phyloP scores from a whole-genome alignment of 1,139 yeast genomes.

The Casaregolazyma suthepensis region DNA sequence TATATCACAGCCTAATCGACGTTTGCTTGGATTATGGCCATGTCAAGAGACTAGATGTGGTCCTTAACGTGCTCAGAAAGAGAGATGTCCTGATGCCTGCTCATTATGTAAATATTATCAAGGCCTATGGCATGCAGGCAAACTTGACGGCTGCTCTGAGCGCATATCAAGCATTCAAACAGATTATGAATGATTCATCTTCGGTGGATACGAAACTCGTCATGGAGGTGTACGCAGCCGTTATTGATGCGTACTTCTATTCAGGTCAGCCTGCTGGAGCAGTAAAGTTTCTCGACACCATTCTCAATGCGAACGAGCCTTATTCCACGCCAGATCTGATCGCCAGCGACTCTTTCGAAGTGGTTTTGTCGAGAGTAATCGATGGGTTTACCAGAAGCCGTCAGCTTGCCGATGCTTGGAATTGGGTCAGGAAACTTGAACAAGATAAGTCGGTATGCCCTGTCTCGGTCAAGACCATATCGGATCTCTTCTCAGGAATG shows the following conservation, averaged over 20 bases:
- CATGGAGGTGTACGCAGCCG: slow-evolving; percentile 23
- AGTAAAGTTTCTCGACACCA: slow-evolving; percentile 24
- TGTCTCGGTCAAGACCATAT: slow-evolving; percentile 19
- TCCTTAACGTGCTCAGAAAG: slow-evolving; percentile 12
- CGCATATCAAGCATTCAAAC: slow-evolving; percentile 10
- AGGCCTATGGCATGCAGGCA: slow-evolving; percentile 18
- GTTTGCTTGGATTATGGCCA: slow-evolving; percentile 16
- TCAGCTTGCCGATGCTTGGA: slow-evolving; percentile 28
- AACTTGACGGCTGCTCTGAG: slow-evolving; percentile 17
- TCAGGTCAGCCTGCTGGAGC: slow-evolving; percentile 25
- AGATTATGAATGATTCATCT: not conserved
- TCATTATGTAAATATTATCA: slow-evolving; percentile 14
- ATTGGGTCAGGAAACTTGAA: slow-evolving; percentile 30
- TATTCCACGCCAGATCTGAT: slow-evolving; percentile 3
- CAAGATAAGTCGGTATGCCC: slow-evolving; percentile 19
- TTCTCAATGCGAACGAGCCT: slow-evolving; percentile 16
- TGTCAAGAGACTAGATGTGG: slow-evolving; percentile 10
- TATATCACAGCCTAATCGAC: slow-evolving; percentile 18
- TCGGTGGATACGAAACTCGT: slow-evolving; percentile 3
- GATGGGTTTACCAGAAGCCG: slow-evolving; percentile 29
- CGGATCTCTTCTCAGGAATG: slow-evolving; percentile 18
- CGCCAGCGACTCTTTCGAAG: slow-evolving; percentile 6
- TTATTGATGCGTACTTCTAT: slow-evolving; percentile 30
- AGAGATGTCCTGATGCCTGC: slow-evolving; percentile 1
- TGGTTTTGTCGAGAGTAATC: slow-evolving; percentile 20